Base-by-base conservation (phyloP, 2,329 filamentous ascomycete species). In the Nigrospora oryzae region DNA sequence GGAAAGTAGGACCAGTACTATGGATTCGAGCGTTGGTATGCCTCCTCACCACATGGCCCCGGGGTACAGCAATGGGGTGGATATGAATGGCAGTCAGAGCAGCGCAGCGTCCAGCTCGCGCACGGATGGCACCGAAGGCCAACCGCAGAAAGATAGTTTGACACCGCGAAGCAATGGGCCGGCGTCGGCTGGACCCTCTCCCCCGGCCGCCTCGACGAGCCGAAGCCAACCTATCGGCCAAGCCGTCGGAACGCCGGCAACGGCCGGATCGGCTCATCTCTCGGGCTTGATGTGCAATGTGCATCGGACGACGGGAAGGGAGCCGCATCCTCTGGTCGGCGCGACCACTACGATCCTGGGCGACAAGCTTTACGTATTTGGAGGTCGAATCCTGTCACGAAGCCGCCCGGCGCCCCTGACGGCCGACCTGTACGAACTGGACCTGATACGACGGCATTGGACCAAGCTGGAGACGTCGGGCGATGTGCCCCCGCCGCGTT, bases 351-450 rank as follows among this genome's bases (percentile, higher is more conserved):
- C 93, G 0, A 87, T 97, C 40, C 66, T 98, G 2, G 93, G 91
- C 28, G 93, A 98, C 64, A 96, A 94, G 63, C 74, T 98, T 17
- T 98, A 95, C 62, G 90, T 97, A 4, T 98, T 97, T 69, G 93
- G 93, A 39, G 93, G 93, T 8, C 79, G 91, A 43, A 81, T 94
- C 54, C 68, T 97, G 42, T 96, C 93, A 13, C 74, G 89, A 53
- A 91, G 82, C 51, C 81, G 87, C 45, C 88, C 90, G 10, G 73
- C 77, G 6, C 84, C 88, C 42, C 70, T 98, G 49, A 96, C 90
- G 1, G 84, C 89, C 6, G 89, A 96, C 57, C 70, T 98, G 48
- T 97, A 95, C 64, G 91, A 97, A 63, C 70, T 98, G 45, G 91
- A 98, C 62, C 74, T 98, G 38, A 86, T 96, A 50, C 79, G 84